These are phyloP conservation scores for Pseudogymnoascus sp. DNA, from an alignment of 2,329 filamentous ascomycete genomes.

Conservation along the genomic window DNA sequence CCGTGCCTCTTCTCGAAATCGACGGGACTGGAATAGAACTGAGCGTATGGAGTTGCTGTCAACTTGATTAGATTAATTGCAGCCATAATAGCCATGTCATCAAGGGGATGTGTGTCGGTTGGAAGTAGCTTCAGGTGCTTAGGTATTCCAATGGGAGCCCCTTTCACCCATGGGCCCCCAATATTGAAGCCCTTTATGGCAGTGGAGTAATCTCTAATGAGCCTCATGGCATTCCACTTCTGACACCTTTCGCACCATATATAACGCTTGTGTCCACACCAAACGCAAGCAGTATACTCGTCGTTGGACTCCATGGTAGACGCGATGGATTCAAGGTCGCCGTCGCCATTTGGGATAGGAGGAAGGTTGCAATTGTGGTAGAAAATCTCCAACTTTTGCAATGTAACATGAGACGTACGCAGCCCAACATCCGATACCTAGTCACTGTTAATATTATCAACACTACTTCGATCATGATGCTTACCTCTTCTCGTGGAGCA, in stretches of 20 bases:
- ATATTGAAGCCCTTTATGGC: conserved; percentile 9
- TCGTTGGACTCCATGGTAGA: not conserved
- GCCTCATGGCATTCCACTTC: not conserved
- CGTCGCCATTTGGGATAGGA: not conserved
- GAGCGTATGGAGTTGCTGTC: conserved; percentile 12
- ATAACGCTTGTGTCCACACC: not conserved
- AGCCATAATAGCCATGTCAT: conserved; percentile 27
- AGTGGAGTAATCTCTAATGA: conserved; percentile 1
- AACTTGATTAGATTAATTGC: conserved; percentile 28
- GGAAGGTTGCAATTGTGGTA: conserved; percentile 1
- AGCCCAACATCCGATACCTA: conserved; percentile 7
- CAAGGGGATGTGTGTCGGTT: conserved; percentile 30
- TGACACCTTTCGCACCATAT: conserved; percentile 1
- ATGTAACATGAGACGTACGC: conserved; percentile 1
- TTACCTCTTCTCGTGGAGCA: not conserved
- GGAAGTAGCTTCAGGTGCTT: conserved; percentile 17
- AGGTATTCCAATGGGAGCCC: not conserved
- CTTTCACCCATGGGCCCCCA: not conserved
- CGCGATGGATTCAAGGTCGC: not conserved
- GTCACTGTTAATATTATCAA: not conserved
- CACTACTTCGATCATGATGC: not conserved
- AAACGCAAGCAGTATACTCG: not conserved
- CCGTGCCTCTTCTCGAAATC: conserved; percentile 13
- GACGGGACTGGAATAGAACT: not conserved
- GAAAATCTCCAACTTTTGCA: conserved; percentile 10